A percentile compares a stretch with the other conserved stretches of the same genome.
Evolutionary conservation across 2,329 filamentous ascomycete genomes (phyloP).

Genomic region (Volutella citrinella): DNA sequence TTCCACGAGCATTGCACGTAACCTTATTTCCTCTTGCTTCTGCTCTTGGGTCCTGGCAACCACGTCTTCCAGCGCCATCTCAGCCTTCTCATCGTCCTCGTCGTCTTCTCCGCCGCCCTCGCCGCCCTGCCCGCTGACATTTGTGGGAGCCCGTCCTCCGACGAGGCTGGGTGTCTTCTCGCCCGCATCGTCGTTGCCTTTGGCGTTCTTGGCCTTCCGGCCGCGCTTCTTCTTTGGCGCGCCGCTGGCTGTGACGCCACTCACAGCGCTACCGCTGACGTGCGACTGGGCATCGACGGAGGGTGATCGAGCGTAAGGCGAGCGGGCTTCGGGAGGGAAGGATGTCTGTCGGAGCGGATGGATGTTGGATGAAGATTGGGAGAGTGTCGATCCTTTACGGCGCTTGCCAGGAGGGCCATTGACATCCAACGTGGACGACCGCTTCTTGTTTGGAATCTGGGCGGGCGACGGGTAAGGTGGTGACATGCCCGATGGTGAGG

Average conservation of each 20-base stretch:
- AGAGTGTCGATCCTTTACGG: conserved; percentile 67
- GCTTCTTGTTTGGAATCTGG: conserved; percentile 58
- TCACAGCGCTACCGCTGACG: conserved; percentile 59
- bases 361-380: conserved; percentile 45
- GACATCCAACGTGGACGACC: conserved; percentile 52
- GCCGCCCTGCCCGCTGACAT: conserved; percentile 42
- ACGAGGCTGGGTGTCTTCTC: conserved; percentile 45
- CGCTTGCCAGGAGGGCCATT: conserved; percentile 56
- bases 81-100: conserved; percentile 55
- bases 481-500: conserved; percentile 52
- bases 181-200: conserved; percentile 35
- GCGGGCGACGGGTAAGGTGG: conserved; percentile 51
- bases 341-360: conserved; percentile 79
- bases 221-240: conserved; percentile 58
- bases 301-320: conserved; percentile 60
- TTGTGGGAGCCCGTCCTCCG: conserved; percentile 39
- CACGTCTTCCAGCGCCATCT: conserved; percentile 55
- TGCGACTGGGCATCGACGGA: conserved; percentile 60
- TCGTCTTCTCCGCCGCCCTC: conserved; percentile 52
- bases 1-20: conserved; percentile 59
- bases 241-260: conserved; percentile 36
- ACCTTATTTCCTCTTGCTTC: conserved; percentile 58
- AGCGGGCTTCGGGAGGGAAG: conserved; percentile 64
- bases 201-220: conserved; percentile 57
- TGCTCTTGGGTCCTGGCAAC: conserved; percentile 65